Percentiles rank a stretch among this genome's conserved stretches.
phyloP scores from a whole-genome alignment of 495 filamentous ascomycete genomes.

The Tuber indicum region DNA sequence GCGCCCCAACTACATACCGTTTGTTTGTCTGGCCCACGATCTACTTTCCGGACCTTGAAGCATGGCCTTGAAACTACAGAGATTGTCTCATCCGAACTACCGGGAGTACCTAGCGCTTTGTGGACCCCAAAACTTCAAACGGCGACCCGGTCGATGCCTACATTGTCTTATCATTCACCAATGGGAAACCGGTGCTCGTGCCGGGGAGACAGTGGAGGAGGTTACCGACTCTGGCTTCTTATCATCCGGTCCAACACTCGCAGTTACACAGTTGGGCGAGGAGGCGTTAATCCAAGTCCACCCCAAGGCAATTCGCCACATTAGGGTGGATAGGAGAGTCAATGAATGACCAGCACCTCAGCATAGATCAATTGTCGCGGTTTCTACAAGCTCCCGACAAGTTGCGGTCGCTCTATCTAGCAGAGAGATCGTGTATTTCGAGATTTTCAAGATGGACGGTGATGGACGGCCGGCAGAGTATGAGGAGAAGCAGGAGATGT shows the following conservation, averaged over 20 bases:
- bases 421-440: slow-evolving; percentile 95
- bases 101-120: slow-evolving; percentile 74
- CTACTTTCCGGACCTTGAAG: slow-evolving; percentile 81
- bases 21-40: slow-evolving; percentile 79
- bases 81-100: slow-evolving; percentile 85
- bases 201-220: slow-evolving; percentile 93
- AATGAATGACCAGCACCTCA: slow-evolving; percentile 93
- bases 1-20: slow-evolving; percentile 93
- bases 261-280: slow-evolving; percentile 88
- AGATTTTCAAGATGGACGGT: slow-evolving; percentile 86
- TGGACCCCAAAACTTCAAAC: slow-evolving; percentile 88
- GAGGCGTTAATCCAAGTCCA: slow-evolving; percentile 92
- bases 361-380: slow-evolving; percentile 92
- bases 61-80: slow-evolving; percentile 90
- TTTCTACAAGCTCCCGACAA: slow-evolving; percentile 85
- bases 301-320: slow-evolving; percentile 87
- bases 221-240: slow-evolving; percentile 89
- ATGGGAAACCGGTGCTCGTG: slow-evolving; percentile 75
- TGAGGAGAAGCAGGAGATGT: slow-evolving; percentile 92
- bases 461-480: slow-evolving; percentile 89
- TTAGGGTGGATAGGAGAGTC: slow-evolving; percentile 67
- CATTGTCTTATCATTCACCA: slow-evolving; percentile 63
- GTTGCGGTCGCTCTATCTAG: slow-evolving; percentile 89
- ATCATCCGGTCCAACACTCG: slow-evolving; percentile 75
- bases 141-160: slow-evolving; percentile 79